These are phyloP conservation scores for Arachnomyces sp. DNA, from an alignment of 2,329 filamentous ascomycete genomes.

Conservation along the genomic window DNA sequence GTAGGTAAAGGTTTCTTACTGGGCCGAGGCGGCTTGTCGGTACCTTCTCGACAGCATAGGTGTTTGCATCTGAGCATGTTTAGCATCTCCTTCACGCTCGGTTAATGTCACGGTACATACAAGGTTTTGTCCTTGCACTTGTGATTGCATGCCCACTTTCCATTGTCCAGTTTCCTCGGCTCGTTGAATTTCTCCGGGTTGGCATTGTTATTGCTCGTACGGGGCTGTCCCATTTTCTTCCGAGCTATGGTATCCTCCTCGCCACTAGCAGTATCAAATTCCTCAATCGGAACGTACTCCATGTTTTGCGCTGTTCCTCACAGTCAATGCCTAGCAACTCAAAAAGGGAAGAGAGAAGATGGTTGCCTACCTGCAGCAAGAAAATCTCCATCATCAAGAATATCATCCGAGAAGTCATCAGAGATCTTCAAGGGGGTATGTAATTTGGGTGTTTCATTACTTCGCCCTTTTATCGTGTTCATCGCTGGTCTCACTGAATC, in stretches of 20 bases:
- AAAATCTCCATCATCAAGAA: constrained; percentile 47
- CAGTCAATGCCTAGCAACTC: background rate
- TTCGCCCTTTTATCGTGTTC: constrained; percentile 13
- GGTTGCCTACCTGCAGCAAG: constrained; percentile 30
- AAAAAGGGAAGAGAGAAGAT: constrained; percentile 1
- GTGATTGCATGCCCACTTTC: constrained; percentile 68
- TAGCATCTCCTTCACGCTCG: constrained; percentile 16
- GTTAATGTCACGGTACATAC: constrained; percentile 18
- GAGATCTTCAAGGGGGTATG: constrained; percentile 11
- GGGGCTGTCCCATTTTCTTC: constrained; percentile 3
- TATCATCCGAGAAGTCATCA: constrained; percentile 48
- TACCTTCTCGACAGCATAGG: constrained; percentile 61
- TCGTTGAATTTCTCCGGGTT: constrained; percentile 19
- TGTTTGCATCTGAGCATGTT: constrained; percentile 53
- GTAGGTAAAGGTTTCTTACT: constrained; percentile 16
- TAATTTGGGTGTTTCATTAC: constrained; percentile 13
- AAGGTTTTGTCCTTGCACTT: constrained; percentile 52
- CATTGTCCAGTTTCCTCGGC: constrained; percentile 54
- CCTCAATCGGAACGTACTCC: constrained; percentile 17
- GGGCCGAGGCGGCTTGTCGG: constrained; percentile 53
- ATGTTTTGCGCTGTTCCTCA: constrained; percentile 11
- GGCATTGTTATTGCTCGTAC: constrained; percentile 6
- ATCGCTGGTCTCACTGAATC: constrained; percentile 14
- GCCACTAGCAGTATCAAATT: constrained; percentile 8
- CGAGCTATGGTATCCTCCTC: background rate